phyloP scores from a whole-genome alignment of 176 grass and related monocot species.

The Phoenix dactylifera region DNA sequence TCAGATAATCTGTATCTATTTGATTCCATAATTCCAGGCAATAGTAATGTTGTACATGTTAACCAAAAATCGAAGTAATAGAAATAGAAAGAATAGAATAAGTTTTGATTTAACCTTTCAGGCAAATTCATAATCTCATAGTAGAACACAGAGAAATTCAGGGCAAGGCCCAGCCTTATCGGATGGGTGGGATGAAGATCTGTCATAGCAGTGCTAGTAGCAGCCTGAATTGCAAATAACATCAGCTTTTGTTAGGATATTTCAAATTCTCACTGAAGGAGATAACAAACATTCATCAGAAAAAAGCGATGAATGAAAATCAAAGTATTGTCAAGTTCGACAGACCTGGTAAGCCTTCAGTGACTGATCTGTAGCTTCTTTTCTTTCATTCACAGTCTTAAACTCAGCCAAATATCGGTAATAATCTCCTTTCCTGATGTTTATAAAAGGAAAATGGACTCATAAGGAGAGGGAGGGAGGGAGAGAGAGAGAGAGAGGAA shows the following conservation, averaged over 20 bases:
- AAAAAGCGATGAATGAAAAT: background rate
- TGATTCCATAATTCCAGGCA: too few species aligned
- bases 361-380: constrained; percentile 61
- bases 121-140: constrained; percentile 66
- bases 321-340: background rate
- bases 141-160: constrained; percentile 91
- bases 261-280: background rate
- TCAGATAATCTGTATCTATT: too few species aligned
- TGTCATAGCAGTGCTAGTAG: constrained; percentile 11
- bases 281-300: background rate
- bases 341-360: constrained; percentile 78
- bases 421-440: constrained; percentile 84
- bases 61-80: background rate
- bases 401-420: constrained; percentile 87
- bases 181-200: constrained; percentile 36
- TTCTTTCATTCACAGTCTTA: constrained; percentile 67
- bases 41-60: background rate
- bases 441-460: background rate
- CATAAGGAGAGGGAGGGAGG: background rate
- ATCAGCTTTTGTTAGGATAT: background rate
- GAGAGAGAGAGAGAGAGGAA: background rate
- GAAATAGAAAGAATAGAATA: too few species aligned
- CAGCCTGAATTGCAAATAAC: constrained; percentile 1
- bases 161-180: constrained; percentile 58
- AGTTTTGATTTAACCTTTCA: constrained; percentile 32